These are phyloP conservation scores for Boletus coccyginus DNA, from an alignment of 768 basidiomycete species.

Conservation along the genomic window DNA sequence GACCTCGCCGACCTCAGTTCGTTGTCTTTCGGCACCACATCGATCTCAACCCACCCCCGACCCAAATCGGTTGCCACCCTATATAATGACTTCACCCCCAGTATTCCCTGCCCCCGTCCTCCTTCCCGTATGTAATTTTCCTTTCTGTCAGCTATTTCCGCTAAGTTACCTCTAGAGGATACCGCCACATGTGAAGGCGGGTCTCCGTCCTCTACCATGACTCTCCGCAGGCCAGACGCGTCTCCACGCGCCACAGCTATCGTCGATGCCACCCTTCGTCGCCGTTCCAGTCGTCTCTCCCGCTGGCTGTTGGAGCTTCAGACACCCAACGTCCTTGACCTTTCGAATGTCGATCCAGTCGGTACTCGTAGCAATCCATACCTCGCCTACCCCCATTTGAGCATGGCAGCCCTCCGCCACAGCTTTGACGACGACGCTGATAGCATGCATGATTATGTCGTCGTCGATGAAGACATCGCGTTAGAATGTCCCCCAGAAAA, in stretches of 20 bases:
- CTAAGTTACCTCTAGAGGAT: constrained; percentile 25
- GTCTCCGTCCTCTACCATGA: constrained; percentile 34
- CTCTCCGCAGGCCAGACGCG: constrained; percentile 25
- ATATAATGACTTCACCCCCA: constrained; percentile 21
- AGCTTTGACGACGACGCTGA: constrained; percentile 35
- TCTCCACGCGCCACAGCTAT: constrained; percentile 12
- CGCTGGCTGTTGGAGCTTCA: constrained; percentile 46
- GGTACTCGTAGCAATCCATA: constrained; percentile 38
- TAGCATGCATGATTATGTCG: constrained; percentile 40
- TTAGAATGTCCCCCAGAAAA: constrained; percentile 24
- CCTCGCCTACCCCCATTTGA: constrained; percentile 40
- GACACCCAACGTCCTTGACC: constrained; percentile 17
- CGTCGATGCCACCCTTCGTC: constrained; percentile 25
- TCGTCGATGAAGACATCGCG: constrained; percentile 35
- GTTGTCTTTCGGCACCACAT: constrained; percentile 14
- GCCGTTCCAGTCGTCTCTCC: constrained; percentile 40
- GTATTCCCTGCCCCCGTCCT: background rate
- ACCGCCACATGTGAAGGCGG: constrained; percentile 7
- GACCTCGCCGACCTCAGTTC: constrained; percentile 17
- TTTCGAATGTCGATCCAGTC: constrained; percentile 22
- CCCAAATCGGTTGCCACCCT: constrained; percentile 13
- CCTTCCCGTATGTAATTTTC: constrained; percentile 21
- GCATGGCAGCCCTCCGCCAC: constrained; percentile 24
- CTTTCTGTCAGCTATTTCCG: constrained; percentile 31
- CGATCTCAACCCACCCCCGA: constrained; percentile 10